Conservation (phyloP, 169 alveolate genomes). For the Blepharisma undulans region DNA sequence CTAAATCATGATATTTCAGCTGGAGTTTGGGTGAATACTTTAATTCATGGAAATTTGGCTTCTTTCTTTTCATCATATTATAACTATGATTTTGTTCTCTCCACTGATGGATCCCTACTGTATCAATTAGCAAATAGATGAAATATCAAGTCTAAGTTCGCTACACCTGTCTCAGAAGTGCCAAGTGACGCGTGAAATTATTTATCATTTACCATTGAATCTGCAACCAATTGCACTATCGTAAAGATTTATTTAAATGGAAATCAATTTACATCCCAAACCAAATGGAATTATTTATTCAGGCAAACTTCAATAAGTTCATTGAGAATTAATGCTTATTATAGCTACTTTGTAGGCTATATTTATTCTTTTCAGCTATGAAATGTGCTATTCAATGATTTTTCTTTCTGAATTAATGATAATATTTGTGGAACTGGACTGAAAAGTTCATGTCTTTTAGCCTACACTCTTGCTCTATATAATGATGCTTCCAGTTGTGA, state of each 20-base stretch:
- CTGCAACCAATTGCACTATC: background rate
- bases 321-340: background rate
- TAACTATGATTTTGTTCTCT: background rate
- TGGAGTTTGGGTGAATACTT: background rate
- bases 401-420: background rate
- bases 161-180: background rate
- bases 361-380: background rate
- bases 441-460: background rate
- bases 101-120: background rate
- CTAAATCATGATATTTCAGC: background rate
- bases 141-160: too few relatives aligned
- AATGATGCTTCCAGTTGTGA: background rate
- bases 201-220: background rate
- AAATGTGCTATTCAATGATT: background rate
- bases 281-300: background rate
- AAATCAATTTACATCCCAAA: background rate
- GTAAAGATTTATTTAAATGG: background rate
- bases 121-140: background rate
- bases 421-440: background rate
- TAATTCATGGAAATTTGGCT: background rate
- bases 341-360: background rate
- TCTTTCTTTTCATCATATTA: background rate
- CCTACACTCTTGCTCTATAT: background rate
- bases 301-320: background rate
- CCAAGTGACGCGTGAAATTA: background rate